Percentiles rank a stretch among this genome's conserved stretches.
These are phyloP conservation scores for Rhododendron kiyosumense DNA, from an alignment of 148 eudicot species.

Conservation along the genomic window DNA sequence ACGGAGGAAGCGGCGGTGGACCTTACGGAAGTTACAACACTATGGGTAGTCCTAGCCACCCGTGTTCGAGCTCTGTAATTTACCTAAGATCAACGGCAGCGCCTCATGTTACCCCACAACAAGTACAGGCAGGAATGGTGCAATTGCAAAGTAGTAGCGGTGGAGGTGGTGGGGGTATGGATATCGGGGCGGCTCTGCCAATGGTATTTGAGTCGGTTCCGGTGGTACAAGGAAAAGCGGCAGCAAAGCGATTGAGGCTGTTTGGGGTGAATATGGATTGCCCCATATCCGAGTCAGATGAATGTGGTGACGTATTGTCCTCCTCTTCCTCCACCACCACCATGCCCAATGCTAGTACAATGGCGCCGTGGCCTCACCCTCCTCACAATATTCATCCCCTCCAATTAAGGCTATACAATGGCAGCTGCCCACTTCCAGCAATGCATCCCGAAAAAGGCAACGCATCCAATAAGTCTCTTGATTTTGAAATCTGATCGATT, in stretches of 20 bases:
- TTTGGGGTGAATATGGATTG: conserved; percentile 97
- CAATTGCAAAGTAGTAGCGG: conserved; percentile 15
- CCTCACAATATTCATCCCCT: conserved; percentile 14
- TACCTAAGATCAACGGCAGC: conserved; percentile 23
- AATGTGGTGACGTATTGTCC: conserved; percentile 27
- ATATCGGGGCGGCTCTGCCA: conserved; percentile 12
- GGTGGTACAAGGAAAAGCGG: conserved; percentile 64
- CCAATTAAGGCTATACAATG: conserved; percentile 32
- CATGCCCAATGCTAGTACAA: background rate
- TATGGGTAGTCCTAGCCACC: background rate
- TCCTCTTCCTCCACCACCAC: conserved; percentile 17
- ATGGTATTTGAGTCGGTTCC: conserved; percentile 68
- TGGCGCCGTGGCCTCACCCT: conserved; percentile 4
- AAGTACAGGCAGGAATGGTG: conserved; percentile 14
- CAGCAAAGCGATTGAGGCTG: conserved; percentile 74
- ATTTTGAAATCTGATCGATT: conserved; percentile 36
- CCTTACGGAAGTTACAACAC: background rate
- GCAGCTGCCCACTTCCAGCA: conserved; percentile 5
- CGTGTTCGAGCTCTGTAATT: conserved; percentile 21
- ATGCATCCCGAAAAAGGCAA: conserved; percentile 32
- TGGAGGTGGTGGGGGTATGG: conserved; percentile 9
- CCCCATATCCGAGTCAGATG: conserved; percentile 40
- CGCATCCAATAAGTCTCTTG: conserved; percentile 41
- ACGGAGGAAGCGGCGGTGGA: background rate
- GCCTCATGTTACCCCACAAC: conserved; percentile 4